Evolutionary conservation across 345 rosid genomes (phyloP).

Genomic region (Pelargonium nanum): DNA sequence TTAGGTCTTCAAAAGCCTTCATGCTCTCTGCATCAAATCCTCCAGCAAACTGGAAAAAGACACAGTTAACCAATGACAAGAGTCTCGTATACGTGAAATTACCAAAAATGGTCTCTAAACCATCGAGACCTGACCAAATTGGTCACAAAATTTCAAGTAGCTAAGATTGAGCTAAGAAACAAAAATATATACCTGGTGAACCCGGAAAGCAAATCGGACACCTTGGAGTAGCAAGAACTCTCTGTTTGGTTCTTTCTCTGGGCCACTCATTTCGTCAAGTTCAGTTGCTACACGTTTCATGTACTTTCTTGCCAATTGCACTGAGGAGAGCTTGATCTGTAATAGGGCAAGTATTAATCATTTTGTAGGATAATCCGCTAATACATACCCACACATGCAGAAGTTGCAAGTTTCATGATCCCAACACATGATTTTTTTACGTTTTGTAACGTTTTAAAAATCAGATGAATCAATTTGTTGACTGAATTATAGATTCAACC

Average conservation of each 20-base stretch:
- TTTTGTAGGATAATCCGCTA: neutral
- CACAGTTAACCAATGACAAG: neutral
- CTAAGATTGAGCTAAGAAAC: neutral
- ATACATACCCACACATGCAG: too few species aligned
- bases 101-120: neutral
- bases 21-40: constrained; percentile 98
- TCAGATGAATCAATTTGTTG: too few species aligned
- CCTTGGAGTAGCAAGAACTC: constrained; percentile 93
- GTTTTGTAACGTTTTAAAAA: too few species aligned
- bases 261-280: constrained; percentile 62
- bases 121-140: neutral
- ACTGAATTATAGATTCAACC: too few species aligned
- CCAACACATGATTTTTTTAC: too few species aligned
- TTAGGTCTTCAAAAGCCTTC: constrained; percentile 91
- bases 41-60: constrained; percentile 71
- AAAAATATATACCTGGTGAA: constrained; percentile 61
- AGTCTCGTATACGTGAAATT: neutral
- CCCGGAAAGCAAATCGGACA: constrained; percentile 89
- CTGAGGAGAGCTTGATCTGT: constrained; percentile 95
- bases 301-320: constrained; percentile 84
- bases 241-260: constrained; percentile 87
- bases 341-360: neutral
- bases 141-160: neutral
- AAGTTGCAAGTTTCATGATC: too few species aligned
- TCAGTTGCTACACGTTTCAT: constrained; percentile 90